Conservation (phyloP, 805 yeast genomes). For the Sungouiella blattae region DNA sequence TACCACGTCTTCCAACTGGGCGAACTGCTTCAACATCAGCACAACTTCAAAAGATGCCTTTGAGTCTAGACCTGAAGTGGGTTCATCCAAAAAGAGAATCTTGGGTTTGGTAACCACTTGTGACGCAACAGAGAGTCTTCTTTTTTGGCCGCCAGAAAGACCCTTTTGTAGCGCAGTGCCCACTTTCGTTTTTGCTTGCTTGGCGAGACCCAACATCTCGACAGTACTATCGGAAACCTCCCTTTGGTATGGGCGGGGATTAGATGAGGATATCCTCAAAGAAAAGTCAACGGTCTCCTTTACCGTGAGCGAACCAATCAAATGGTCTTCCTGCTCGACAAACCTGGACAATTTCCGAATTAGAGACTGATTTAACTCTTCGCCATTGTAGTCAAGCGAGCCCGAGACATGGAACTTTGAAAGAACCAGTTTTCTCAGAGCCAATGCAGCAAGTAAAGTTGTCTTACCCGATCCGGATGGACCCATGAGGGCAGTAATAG, state of each 20-base stretch:
- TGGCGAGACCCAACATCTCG: constrained; percentile 12
- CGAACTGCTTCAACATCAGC: background rate
- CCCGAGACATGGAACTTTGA: background rate
- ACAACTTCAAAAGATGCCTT: constrained; percentile 19
- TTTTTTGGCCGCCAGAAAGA: constrained; percentile 21
- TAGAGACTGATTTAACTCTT: constrained; percentile 1
- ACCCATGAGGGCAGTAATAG: constrained; percentile 70
- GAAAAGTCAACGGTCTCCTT: constrained; percentile 15
- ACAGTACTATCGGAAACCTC: constrained; percentile 11
- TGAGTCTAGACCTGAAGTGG: constrained; percentile 59
- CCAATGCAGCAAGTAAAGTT: constrained; percentile 61
- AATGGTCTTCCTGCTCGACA: constrained; percentile 22
- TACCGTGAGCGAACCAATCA: constrained; percentile 20
- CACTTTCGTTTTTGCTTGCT: constrained; percentile 13
- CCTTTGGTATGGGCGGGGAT: constrained; percentile 9
- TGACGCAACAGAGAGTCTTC: constrained; percentile 19
- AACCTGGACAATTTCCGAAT: constrained; percentile 12
- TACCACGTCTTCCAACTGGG: background rate
- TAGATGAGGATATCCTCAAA: constrained; percentile 10
- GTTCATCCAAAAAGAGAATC: constrained; percentile 40
- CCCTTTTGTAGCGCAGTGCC: constrained; percentile 22
- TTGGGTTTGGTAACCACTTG: constrained; percentile 18
- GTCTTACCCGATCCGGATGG: constrained; percentile 86
- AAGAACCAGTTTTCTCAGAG: constrained; percentile 32
- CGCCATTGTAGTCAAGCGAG: background rate